A percentile compares a stretch with the other conserved stretches of the same genome.
Conservation (phyloP, 805 yeast genomes). For the Blastobotrys attinorum region DNA sequence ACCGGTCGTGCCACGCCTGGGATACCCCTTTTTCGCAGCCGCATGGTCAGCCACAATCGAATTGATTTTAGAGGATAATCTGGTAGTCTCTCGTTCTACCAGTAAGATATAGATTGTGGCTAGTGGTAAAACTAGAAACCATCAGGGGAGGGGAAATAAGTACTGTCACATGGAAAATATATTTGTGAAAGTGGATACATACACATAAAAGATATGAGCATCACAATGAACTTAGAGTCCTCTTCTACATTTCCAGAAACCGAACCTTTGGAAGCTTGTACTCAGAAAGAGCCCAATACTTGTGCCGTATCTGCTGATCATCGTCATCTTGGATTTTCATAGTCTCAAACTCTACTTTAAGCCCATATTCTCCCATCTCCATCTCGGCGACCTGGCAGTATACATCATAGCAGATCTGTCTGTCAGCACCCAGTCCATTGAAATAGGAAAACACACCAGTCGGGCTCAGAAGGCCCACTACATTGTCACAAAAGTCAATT, state of each 20-base stretch:
- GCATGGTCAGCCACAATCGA: no score
- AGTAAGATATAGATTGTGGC: no score
- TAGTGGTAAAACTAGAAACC: no score
- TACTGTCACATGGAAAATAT: no score
- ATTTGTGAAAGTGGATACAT: no score
- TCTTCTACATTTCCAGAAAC: conserved; percentile 9
- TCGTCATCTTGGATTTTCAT: conserved; percentile 28
- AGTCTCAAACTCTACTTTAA: conserved; percentile 46
- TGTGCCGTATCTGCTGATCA: conserved; percentile 28
- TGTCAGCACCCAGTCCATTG: conserved; percentile 83
- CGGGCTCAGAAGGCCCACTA: conserved; percentile 76
- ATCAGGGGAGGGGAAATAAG: no score
- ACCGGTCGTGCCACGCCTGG: no score
- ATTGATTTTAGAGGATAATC: no score
- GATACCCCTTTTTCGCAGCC: no score
- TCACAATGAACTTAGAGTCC: no score
- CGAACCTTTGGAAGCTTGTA: conserved; percentile 25
- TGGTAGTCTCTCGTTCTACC: no score
- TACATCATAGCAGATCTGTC: conserved; percentile 71
- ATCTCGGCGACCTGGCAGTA: conserved; percentile 74
- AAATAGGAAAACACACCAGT: conserved; percentile 83
- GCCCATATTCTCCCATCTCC: conserved; percentile 74
- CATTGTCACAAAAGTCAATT: conserved; percentile 72
- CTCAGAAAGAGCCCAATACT: conserved; percentile 28
- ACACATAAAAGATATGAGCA: no score